Percentiles rank a stretch among this genome's conserved stretches.
These are phyloP conservation scores for Onygenales sp. DNA, from an alignment of 2,329 filamentous ascomycete species.

Conservation along the genomic window DNA sequence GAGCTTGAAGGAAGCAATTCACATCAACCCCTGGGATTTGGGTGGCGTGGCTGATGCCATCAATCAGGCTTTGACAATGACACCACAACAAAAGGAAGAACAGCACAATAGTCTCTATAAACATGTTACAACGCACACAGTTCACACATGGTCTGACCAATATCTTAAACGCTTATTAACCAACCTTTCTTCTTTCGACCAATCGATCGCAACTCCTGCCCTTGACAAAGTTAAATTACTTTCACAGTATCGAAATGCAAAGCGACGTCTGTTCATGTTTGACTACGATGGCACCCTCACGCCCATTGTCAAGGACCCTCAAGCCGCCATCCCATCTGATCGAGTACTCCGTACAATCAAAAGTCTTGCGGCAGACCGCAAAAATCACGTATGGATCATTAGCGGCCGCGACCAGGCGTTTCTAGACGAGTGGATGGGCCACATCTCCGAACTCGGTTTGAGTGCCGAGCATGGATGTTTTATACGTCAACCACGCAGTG, in stretches of 20 bases:
- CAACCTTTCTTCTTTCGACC: constrained; percentile 68
- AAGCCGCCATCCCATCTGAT: constrained; percentile 78
- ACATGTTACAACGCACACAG: constrained; percentile 76
- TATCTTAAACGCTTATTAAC: constrained; percentile 71
- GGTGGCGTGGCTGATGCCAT: constrained; percentile 76
- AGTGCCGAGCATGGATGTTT: constrained; percentile 97
- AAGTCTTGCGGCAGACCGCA: constrained; percentile 65
- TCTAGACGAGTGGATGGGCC: constrained; percentile 81
- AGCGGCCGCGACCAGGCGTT: constrained; percentile 90
- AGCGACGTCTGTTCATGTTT: constrained; percentile 89
- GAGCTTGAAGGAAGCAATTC: constrained; percentile 73
- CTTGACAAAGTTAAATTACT: constrained; percentile 68
- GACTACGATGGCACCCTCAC: constrained; percentile 97
- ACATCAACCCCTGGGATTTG: constrained; percentile 95
- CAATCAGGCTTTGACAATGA: constrained; percentile 70
- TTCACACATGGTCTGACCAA: constrained; percentile 74
- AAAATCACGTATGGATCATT: constrained; percentile 96
- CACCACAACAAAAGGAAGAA: constrained; percentile 51
- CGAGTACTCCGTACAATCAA: constrained; percentile 72
- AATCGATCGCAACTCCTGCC: constrained; percentile 66
- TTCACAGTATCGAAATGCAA: constrained; percentile 61
- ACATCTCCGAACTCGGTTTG: constrained; percentile 80
- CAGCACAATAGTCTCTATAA: constrained; percentile 70
- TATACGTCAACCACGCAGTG: constrained; percentile 66
- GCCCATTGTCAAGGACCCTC: constrained; percentile 85